Percentiles rank a stretch among this genome's conserved stretches.
Conservation (phyloP, 2,329 filamentous ascomycete genomes). For the Fonsecaea monophora region DNA sequence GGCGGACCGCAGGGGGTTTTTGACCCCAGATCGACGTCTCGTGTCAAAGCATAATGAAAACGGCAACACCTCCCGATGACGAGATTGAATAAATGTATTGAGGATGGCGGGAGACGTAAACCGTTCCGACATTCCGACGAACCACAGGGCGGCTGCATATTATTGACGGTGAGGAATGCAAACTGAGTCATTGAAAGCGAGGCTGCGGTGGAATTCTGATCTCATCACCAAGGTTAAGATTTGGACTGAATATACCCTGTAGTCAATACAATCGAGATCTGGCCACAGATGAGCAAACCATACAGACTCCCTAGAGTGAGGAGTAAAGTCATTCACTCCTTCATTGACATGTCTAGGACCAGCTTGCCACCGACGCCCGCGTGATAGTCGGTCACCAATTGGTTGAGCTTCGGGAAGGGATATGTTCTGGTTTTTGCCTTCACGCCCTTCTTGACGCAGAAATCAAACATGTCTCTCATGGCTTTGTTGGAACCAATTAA, state of each 20-base stretch:
- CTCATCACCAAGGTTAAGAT: not conserved
- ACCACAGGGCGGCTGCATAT: not conserved
- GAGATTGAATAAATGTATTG: not conserved
- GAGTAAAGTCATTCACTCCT: not conserved
- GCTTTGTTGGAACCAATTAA: conserved; percentile 54
- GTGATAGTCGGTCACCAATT: conserved; percentile 36
- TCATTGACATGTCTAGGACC: conserved; percentile 20
- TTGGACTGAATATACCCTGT: not conserved
- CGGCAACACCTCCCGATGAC: not conserved
- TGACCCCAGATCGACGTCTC: not conserved
- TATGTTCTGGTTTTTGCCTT: conserved; percentile 27
- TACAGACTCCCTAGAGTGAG: not conserved
- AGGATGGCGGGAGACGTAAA: not conserved
- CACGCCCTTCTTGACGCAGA: conserved; percentile 45
- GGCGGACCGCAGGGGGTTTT: not conserved
- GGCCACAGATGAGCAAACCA: not conserved
- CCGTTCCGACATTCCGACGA: not conserved
- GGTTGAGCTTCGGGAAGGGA: conserved; percentile 31
- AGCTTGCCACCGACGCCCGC: conserved; percentile 33
- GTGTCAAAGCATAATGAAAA: not conserved
- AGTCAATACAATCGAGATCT: no score
- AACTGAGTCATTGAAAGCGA: not conserved
- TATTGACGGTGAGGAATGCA: not conserved
- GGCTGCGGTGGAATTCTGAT: not conserved
- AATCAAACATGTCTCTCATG: conserved; percentile 70